Conservation (phyloP, 345 rosid genomes). For the Excoecaria cochinchinensis region DNA sequence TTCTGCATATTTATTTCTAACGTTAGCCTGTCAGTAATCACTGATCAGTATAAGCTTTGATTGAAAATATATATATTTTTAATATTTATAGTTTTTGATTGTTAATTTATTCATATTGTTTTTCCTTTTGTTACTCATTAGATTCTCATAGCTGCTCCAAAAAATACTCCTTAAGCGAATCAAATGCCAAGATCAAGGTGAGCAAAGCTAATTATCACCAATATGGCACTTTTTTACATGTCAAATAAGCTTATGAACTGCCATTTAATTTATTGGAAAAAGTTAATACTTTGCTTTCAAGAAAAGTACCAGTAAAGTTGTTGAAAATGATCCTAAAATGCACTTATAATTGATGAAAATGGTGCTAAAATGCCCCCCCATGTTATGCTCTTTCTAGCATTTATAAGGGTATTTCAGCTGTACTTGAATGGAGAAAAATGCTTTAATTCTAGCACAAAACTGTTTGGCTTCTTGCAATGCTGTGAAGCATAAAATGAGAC, state of each 20-base stretch:
- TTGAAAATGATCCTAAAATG: too few relatives aligned
- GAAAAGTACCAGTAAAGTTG: too few relatives aligned
- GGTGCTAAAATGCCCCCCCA: too few relatives aligned
- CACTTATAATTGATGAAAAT: too few relatives aligned
- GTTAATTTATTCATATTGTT: not conserved
- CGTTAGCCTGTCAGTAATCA: not conserved
- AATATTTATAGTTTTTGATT: not conserved
- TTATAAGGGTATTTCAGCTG: too few relatives aligned
- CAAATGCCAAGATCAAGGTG: conserved; percentile 88
- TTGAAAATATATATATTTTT: not conserved
- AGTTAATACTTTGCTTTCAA: not conserved
- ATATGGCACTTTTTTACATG: not conserved
- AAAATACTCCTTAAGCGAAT: not conserved
- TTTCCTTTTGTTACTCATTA: not conserved
- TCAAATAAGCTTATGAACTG: not conserved
- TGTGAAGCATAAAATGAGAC: too few relatives aligned
- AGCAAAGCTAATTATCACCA: not conserved
- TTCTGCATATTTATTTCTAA: not conserved
- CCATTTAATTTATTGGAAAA: not conserved
- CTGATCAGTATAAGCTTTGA: not conserved
- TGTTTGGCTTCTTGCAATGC: not conserved
- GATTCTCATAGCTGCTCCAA: not conserved
- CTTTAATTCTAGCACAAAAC: not conserved
- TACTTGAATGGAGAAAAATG: too few relatives aligned
- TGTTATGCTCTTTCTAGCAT: too few relatives aligned